Percentiles rank a stretch among this genome's conserved stretches.
Evolutionary conservation across 805 yeast species (phyloP).

Genomic region (Cyberlindnera saturnus): DNA sequence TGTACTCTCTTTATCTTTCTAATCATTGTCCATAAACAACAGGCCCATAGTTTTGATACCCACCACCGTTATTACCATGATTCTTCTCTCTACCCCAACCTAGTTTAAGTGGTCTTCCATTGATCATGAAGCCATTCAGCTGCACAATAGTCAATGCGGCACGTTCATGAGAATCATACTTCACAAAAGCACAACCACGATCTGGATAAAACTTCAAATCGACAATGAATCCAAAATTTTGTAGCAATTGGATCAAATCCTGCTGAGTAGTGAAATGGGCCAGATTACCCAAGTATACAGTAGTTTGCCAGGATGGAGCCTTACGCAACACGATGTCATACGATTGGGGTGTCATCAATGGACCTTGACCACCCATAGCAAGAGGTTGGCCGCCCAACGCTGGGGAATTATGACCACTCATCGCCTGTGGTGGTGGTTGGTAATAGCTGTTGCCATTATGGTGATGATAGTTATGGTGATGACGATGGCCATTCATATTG

Average conservation of each 20-base stretch:
- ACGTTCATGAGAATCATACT: conserved; percentile 79
- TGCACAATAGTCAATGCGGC: conserved; percentile 87
- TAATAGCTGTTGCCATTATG: conserved; percentile 5
- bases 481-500: conserved; percentile 11
- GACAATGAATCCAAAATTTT: conserved; percentile 75
- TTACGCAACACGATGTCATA: conserved; percentile 71
- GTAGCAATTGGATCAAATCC: conserved; percentile 68
- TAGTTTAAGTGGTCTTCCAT: conserved; percentile 73
- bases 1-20: background rate
- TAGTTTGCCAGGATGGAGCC: conserved; percentile 77
- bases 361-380: background rate
- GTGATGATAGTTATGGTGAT: conserved; percentile 5
- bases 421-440: conserved; percentile 4
- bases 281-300: conserved; percentile 82
- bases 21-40: conserved; percentile 8
- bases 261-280: conserved; percentile 70
- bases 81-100: conserved; percentile 79
- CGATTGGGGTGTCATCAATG: conserved; percentile 39
- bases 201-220: conserved; percentile 78
- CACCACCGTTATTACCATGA: conserved; percentile 21
- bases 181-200: conserved; percentile 83
- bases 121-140: conserved; percentile 60
- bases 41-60: conserved; percentile 15
- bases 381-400: background rate
- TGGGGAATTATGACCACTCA: conserved; percentile 2